Conservation (phyloP, 768 basidiomycete species). For the Exsudoporus frostii region DNA sequence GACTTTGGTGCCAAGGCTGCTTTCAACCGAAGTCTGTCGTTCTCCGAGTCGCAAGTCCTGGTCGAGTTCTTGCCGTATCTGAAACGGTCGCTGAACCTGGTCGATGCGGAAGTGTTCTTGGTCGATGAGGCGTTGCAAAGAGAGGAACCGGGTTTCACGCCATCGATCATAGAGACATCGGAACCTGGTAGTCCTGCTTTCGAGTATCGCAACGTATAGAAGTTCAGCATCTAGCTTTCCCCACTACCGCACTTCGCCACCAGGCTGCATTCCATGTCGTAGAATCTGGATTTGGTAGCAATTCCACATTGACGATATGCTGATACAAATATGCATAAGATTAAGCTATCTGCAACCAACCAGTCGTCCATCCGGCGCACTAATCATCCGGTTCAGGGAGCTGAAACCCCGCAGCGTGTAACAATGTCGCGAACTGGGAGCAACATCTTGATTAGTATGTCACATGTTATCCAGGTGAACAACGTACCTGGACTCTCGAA, state of each 20-base stretch:
- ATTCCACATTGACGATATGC: neutral
- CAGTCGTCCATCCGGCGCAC: neutral
- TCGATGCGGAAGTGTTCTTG: conserved; percentile 65
- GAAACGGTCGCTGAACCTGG: conserved; percentile 68
- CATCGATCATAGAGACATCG: conserved; percentile 72
- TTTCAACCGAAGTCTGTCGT: conserved; percentile 79
- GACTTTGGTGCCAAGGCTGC: conserved; percentile 73
- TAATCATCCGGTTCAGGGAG: conserved; percentile 14
- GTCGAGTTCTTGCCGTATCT: conserved; percentile 73
- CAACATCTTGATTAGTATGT: neutral
- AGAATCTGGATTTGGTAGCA: neutral
- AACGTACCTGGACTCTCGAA: conserved; percentile 78
- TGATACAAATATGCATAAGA: conserved; percentile 7
- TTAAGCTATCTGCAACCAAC: neutral
- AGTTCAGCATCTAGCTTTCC: neutral
- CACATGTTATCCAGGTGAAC: neutral
- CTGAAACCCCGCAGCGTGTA: conserved; percentile 68
- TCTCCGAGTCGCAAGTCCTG: conserved; percentile 77
- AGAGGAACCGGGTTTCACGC: conserved; percentile 55
- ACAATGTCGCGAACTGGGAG: conserved; percentile 59
- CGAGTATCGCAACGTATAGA: conserved; percentile 76
- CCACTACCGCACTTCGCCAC: neutral
- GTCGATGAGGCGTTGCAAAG: conserved; percentile 65
- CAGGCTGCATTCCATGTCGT: neutral
- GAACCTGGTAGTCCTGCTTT: conserved; percentile 87